Evolutionary conservation across 75 land plant genomes (phyloP).

Genomic region (Selaginella tamariscina): DNA sequence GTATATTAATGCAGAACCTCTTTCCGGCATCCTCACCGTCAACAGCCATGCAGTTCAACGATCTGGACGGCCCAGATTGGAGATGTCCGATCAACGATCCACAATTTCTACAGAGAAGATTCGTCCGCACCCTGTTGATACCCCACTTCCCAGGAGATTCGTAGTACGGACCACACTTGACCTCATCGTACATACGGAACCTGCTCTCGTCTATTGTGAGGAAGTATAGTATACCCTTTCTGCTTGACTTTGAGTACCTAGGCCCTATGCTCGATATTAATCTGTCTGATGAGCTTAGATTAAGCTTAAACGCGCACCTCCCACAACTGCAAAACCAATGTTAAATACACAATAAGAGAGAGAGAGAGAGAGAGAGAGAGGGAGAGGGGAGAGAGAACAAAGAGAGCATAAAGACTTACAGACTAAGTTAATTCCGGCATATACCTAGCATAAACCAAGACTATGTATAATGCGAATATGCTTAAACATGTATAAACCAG

Average conservation of each 20-base stretch:
- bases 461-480: too few relatives aligned
- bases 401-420: not conserved
- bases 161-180: slow-evolving; percentile 38
- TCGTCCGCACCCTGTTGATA: slow-evolving; percentile 29
- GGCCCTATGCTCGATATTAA: slow-evolving; percentile 35
- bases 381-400: not conserved
- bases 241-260: slow-evolving; percentile 41
- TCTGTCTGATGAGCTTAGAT: slow-evolving; percentile 43
- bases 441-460: too few relatives aligned
- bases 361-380: not conserved
- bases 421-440: too few relatives aligned
- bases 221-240: slow-evolving; percentile 46
- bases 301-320: slow-evolving; percentile 46
- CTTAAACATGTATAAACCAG: too few relatives aligned
- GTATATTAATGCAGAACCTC: slow-evolving; percentile 41
- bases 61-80: slow-evolving; percentile 1
- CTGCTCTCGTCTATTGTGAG: slow-evolving; percentile 44
- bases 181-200: slow-evolving; percentile 42
- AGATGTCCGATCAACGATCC: slow-evolving; percentile 40
- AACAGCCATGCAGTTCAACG: slow-evolving; percentile 19
- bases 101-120: slow-evolving; percentile 53
- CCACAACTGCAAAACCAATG: slow-evolving; percentile 60
- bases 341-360: too few relatives aligned
- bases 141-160: slow-evolving; percentile 36
- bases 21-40: slow-evolving; percentile 22